These are phyloP conservation scores for Heteromeles arbutifolia DNA, from an alignment of 306 rosid genomes.

Conservation along the genomic window DNA sequence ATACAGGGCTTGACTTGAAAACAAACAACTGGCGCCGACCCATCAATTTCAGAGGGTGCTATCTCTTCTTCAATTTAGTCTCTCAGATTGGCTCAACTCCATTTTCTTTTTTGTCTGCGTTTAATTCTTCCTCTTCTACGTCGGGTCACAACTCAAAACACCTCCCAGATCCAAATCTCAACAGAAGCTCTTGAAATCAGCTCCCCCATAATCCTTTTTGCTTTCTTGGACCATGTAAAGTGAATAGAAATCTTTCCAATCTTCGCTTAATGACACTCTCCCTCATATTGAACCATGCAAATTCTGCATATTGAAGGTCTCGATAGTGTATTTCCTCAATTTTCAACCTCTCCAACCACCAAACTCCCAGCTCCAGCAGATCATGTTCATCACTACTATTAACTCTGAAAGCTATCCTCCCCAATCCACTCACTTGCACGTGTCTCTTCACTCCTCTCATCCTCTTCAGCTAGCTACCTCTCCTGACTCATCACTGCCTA, in stretches of 20 bases:
- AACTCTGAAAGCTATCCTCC: too few species aligned
- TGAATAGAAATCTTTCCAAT: background rate
- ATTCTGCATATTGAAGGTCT: background rate
- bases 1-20: too few species aligned
- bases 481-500: background rate
- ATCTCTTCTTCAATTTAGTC: background rate
- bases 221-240: background rate
- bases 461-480: background rate
- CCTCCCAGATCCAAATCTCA: too few species aligned
- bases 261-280: background rate
- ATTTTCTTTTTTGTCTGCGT: background rate
- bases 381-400: too few species aligned
- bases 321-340: background rate
- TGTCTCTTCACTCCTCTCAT: background rate
- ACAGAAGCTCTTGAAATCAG: too few species aligned
- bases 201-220: background rate
- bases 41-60: background rate
- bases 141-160: too few species aligned
- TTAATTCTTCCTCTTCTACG: too few species aligned
- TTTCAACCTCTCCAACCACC: too few species aligned
- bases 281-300: too few species aligned
- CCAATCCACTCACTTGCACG: too few species aligned
- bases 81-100: background rate
- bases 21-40: background rate
- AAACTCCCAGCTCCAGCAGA: too few species aligned